Conservation (phyloP, 108 stramenopile genomes). For the Seminavis robusta region DNA sequence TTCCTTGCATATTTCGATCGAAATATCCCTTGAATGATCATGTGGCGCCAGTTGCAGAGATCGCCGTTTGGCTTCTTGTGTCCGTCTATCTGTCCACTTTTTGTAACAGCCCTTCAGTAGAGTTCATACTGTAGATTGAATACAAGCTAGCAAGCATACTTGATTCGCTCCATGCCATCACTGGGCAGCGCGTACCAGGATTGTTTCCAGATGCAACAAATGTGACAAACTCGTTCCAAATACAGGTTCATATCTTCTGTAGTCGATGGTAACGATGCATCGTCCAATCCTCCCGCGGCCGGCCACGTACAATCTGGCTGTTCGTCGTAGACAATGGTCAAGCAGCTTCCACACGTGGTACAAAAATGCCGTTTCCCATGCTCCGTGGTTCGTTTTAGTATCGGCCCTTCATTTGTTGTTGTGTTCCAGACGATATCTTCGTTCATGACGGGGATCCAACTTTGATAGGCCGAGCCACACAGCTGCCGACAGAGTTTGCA, state of each 20-base stretch:
- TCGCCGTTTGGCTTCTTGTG: too few relatives aligned
- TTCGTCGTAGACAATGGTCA: conserved; percentile 45
- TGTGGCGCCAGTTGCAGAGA: too few relatives aligned
- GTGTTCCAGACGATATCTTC: conserved; percentile 18
- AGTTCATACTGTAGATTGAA: too few relatives aligned
- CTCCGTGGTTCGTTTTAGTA: conserved; percentile 19
- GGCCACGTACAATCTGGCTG: conserved; percentile 36
- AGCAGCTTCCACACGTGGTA: conserved; percentile 16
- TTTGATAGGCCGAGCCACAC: conserved; percentile 30
- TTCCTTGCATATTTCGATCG: too few relatives aligned
- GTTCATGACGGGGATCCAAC: conserved; percentile 34
- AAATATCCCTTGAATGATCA: too few relatives aligned
- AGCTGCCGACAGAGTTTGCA: conserved; percentile 32
- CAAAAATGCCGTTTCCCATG: conserved; percentile 38
- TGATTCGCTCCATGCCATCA: conserved; percentile 25
- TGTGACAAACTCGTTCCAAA: conserved; percentile 30
- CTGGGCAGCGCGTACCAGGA: conserved; percentile 21
- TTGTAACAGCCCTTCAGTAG: too few relatives aligned
- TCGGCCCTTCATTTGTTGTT: background rate
- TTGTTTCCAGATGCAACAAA: conserved; percentile 32
- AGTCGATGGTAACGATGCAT: conserved; percentile 11
- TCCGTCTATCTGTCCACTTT: too few relatives aligned
- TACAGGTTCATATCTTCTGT: conserved; percentile 6
- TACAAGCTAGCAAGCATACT: conserved; percentile 28
- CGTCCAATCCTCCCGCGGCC: conserved; percentile 31